Conservation (phyloP, 2,329 filamentous ascomycete genomes). For the Zarea fungicola region DNA sequence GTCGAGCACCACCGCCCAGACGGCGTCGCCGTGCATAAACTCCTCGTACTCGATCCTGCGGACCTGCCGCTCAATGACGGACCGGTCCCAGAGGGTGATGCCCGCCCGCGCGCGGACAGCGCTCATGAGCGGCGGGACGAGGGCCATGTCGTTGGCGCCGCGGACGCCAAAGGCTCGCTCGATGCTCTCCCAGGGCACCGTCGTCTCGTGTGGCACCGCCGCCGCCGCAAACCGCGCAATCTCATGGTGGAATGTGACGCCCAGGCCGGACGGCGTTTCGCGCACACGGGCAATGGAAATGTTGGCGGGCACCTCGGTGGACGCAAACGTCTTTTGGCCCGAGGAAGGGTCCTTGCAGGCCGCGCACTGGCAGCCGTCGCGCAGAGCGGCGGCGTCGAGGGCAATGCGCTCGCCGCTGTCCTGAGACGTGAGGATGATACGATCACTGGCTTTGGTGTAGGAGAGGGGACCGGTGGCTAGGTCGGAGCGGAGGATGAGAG, state of each 20-base stretch:
- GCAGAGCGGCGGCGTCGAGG: slow-evolving; percentile 32
- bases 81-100: slow-evolving; percentile 37
- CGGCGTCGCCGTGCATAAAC: slow-evolving; percentile 56
- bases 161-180: slow-evolving; percentile 27
- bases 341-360: slow-evolving; percentile 52
- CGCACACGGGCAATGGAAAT: slow-evolving; percentile 29
- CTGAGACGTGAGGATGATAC: background rate
- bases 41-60: slow-evolving; percentile 61
- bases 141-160: slow-evolving; percentile 17
- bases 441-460: background rate
- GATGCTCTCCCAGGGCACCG: slow-evolving; percentile 31
- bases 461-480: slow-evolving; percentile 2
- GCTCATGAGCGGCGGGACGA: slow-evolving; percentile 18
- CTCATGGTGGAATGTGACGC: slow-evolving; percentile 55
- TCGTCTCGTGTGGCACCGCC: slow-evolving; percentile 27
- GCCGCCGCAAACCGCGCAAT: slow-evolving; percentile 27
- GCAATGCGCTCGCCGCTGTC: background rate
- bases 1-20: slow-evolving; percentile 57
- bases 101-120: slow-evolving; percentile 28
- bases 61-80: slow-evolving; percentile 35
- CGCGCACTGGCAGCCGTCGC: slow-evolving; percentile 50
- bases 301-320: slow-evolving; percentile 32
- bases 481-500: background rate
- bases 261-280: slow-evolving; percentile 36
- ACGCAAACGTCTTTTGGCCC: slow-evolving; percentile 51